Evolutionary conservation across 345 rosid species (phyloP).

Genomic region (Linum usitatissimum): DNA sequence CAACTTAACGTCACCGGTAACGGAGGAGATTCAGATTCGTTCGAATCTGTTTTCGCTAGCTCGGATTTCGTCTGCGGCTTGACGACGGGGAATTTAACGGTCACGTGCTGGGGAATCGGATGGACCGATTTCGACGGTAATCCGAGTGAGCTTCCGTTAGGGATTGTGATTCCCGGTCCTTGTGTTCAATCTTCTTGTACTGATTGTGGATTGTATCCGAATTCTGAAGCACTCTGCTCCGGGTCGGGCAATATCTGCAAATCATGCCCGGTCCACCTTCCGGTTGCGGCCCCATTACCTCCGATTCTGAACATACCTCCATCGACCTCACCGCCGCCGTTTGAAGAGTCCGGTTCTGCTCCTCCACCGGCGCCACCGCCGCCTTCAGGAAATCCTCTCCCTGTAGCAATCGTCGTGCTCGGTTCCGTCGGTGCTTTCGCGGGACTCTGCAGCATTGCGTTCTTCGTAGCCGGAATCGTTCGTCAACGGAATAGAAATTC

Average conservation of each 20-base stretch:
- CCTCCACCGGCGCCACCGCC: neutral
- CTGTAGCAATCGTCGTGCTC: constrained; percentile 23
- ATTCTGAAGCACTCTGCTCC: constrained; percentile 34
- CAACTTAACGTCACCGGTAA: constrained; percentile 10
- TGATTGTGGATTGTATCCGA: constrained; percentile 34
- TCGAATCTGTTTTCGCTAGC: constrained; percentile 44
- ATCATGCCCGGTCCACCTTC: constrained; percentile 34
- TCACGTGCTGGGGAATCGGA: constrained; percentile 46
- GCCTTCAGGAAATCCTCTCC: constrained; percentile 16
- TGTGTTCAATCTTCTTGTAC: constrained; percentile 37
- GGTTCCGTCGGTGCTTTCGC: constrained; percentile 41
- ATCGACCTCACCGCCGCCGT: constrained; percentile 5
- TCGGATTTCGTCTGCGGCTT: constrained; percentile 40
- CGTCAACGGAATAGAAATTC: constrained; percentile 3
- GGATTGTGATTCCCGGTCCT: constrained; percentile 41
- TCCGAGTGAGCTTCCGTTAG: constrained; percentile 19
- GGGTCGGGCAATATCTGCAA: constrained; percentile 48
- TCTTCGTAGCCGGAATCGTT: constrained; percentile 20
- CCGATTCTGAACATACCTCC: constrained; percentile 6
- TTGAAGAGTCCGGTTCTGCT: constrained; percentile 8
- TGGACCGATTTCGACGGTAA: constrained; percentile 22
- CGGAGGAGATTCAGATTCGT: constrained; percentile 17
- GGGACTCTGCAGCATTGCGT: constrained; percentile 31
- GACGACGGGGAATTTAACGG: constrained; percentile 32
- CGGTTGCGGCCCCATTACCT: constrained; percentile 34